Evolutionary conservation across 768 basidiomycete genomes (phyloP).

Genomic region (Ramaria sp.): DNA sequence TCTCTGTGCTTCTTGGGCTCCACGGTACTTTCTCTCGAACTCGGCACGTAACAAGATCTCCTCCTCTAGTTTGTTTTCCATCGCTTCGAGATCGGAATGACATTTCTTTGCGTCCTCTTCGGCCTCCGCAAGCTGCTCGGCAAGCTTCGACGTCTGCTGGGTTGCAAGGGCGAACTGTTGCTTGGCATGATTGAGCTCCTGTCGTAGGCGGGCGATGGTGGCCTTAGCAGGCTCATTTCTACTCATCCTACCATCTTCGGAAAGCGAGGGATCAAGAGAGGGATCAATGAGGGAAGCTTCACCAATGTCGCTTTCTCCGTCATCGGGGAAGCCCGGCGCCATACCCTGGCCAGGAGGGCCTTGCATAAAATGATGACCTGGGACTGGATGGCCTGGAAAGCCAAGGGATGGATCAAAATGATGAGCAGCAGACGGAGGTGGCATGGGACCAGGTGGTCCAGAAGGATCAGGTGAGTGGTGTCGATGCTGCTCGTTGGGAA

Average conservation of each 20-base stretch:
- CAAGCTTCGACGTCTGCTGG: conserved; percentile 5
- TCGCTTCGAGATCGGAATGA: background rate
- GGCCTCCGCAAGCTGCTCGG: conserved; percentile 7
- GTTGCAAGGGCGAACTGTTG: background rate
- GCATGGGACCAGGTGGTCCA: background rate
- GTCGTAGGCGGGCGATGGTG: conserved; percentile 3
- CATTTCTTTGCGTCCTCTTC: conserved; percentile 4
- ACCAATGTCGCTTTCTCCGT: background rate
- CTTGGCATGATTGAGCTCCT: conserved; percentile 4
- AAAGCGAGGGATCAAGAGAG: conserved; percentile 4
- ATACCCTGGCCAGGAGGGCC: conserved; percentile 5
- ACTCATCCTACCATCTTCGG: background rate
- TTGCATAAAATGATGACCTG: conserved; percentile 9
- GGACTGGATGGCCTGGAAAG: conserved; percentile 5
- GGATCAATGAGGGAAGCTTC: conserved; percentile 7
- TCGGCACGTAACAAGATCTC: background rate
- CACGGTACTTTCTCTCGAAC: background rate
- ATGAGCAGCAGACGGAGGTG: conserved; percentile 4
- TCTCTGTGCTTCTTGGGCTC: background rate
- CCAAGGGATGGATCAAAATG: conserved; percentile 9
- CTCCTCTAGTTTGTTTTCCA: conserved; percentile 1
- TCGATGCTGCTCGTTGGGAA: conserved; percentile 3
- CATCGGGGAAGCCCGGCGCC: conserved; percentile 1
- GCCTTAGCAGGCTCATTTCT: background rate
- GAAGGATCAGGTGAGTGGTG: background rate